phyloP scores from a whole-genome alignment of 352 stramenopile genomes.

The Pythium pyrilobum region DNA sequence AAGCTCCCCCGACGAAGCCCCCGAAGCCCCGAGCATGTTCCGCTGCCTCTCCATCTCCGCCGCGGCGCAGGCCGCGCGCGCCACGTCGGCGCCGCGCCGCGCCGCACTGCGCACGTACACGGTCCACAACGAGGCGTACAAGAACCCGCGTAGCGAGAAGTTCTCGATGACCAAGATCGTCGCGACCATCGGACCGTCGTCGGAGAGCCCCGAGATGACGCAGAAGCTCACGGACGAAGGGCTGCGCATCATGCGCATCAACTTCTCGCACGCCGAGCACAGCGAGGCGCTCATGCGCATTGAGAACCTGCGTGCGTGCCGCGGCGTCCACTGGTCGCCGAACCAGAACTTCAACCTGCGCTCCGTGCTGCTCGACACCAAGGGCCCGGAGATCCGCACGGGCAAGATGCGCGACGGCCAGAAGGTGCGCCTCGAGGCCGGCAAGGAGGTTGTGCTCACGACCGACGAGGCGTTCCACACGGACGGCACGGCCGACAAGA shows the following conservation, averaged over 20 bases:
- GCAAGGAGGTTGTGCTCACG: slow-evolving; percentile 85
- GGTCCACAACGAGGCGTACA: slow-evolving; percentile 46
- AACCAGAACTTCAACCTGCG: slow-evolving; percentile 86
- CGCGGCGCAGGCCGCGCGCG: neutral
- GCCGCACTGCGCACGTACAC: slow-evolving; percentile 16
- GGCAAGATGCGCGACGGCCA: slow-evolving; percentile 87
- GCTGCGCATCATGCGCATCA: slow-evolving; percentile 92
- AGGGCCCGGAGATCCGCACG: slow-evolving; percentile 94
- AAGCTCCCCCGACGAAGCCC: neutral
- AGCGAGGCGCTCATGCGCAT: slow-evolving; percentile 77
- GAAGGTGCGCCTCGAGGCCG: slow-evolving; percentile 79
- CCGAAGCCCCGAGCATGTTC: slow-evolving; percentile 5
- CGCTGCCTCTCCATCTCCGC: slow-evolving; percentile 15
- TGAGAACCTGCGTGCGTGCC: slow-evolving; percentile 70
- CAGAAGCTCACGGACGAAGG: slow-evolving; percentile 85
- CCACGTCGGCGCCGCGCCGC: neutral
- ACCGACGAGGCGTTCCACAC: slow-evolving; percentile 75
- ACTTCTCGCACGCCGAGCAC: slow-evolving; percentile 94
- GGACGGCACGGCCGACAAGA: slow-evolving; percentile 77
- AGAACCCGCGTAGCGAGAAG: slow-evolving; percentile 74
- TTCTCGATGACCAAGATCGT: slow-evolving; percentile 93
- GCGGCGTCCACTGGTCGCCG: slow-evolving; percentile 69
- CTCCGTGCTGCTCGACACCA: slow-evolving; percentile 92
- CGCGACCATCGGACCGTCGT: slow-evolving; percentile 90
- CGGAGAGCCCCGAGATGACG: slow-evolving; percentile 63